Conservation (phyloP, 176 grass and related monocot species). For the Triticum monococcum region DNA sequence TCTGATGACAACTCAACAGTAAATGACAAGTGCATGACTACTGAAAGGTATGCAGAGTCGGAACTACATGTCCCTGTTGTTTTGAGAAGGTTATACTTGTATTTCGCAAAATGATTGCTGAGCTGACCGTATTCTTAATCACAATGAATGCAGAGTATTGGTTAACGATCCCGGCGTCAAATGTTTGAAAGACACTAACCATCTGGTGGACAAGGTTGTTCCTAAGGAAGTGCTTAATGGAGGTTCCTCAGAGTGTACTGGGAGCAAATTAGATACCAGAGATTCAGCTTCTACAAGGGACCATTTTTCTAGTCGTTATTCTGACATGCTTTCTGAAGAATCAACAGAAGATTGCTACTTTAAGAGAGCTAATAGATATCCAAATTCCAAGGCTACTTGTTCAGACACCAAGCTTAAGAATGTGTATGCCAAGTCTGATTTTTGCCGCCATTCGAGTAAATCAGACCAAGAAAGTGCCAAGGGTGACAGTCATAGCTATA, state of each 20-base stretch:
- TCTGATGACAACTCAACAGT: conserved; percentile 38
- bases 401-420: conserved; percentile 24
- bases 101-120: conserved; percentile 30
- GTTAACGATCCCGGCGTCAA: conserved; percentile 14
- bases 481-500: conserved; percentile 5
- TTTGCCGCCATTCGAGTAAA: conserved; percentile 31
- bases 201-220: conserved; percentile 24
- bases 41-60: conserved; percentile 53
- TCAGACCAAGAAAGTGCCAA: conserved; percentile 29
- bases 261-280: conserved; percentile 30
- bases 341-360: conserved; percentile 46
- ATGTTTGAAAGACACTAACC: conserved; percentile 22
- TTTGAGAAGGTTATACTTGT: conserved; percentile 13
- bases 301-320: conserved; percentile 34
- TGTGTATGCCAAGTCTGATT: conserved; percentile 34
- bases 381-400: conserved; percentile 28
- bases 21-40: conserved; percentile 31
- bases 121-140: conserved; percentile 38
- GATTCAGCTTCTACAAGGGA: conserved; percentile 33
- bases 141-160: conserved; percentile 26
- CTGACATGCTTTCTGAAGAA: conserved; percentile 53
- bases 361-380: conserved; percentile 39
- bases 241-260: conserved; percentile 12
- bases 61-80: background rate
- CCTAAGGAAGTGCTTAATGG: conserved; percentile 21